Evolutionary conservation across 164 flowering plant genomes (phyloP).

Genomic region (Echeveria elegans): DNA sequence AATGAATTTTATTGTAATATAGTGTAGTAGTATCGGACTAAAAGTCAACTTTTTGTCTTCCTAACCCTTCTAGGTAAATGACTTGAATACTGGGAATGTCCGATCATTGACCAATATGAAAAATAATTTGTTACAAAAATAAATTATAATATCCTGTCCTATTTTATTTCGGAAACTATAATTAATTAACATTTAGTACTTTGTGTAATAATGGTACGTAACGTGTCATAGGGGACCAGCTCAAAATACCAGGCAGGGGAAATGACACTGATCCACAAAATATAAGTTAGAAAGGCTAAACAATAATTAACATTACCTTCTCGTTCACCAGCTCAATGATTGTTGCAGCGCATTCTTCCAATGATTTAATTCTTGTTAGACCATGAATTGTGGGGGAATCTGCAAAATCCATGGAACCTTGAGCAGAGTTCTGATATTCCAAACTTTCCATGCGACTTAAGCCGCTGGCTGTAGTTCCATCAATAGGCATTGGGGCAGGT

Average conservation of each 20-base stretch:
- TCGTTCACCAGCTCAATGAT: constrained; percentile 66
- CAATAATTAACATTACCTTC: constrained; percentile 40
- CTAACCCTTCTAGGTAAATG: too few relatives aligned
- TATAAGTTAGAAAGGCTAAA: neutral
- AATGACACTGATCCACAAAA: neutral
- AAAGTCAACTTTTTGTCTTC: too few relatives aligned
- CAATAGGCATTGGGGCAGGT: constrained; percentile 68
- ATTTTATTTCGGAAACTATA: too few relatives aligned
- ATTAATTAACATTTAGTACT: too few relatives aligned
- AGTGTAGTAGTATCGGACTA: too few relatives aligned
- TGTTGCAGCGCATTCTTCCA: constrained; percentile 70
- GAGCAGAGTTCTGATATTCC: constrained; percentile 66
- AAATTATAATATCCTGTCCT: too few relatives aligned
- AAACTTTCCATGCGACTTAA: constrained; percentile 36
- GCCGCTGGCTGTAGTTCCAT: constrained; percentile 29
- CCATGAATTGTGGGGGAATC: constrained; percentile 60
- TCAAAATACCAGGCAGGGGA: neutral
- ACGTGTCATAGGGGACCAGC: too few relatives aligned
- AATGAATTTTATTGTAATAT: too few relatives aligned
- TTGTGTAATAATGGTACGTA: too few relatives aligned
- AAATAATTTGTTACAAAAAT: too few relatives aligned
- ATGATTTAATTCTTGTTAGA: constrained; percentile 66
- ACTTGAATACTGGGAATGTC: too few relatives aligned
- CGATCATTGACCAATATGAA: too few relatives aligned
- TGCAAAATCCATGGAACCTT: constrained; percentile 59